These are phyloP conservation scores for Fusarium fujikuroi DNA, from an alignment of 2,329 filamentous ascomycete genomes.

Conservation along the genomic window DNA sequence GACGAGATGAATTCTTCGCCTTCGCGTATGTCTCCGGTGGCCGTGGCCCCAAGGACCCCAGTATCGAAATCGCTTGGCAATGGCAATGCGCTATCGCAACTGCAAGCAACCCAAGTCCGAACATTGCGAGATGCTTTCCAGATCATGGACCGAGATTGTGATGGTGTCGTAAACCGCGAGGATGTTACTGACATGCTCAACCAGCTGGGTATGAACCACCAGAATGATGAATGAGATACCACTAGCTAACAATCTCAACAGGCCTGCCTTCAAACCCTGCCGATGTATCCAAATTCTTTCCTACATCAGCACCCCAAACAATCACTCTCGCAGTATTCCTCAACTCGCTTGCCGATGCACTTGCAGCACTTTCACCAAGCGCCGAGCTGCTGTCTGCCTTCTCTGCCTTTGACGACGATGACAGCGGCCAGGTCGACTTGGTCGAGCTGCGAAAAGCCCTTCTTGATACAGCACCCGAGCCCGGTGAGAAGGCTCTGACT, in stretches of 20 bases:
- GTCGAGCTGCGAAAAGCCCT: conserved; percentile 84
- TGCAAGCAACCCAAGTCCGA: conserved; percentile 85
- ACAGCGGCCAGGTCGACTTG: conserved; percentile 91
- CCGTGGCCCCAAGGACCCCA: conserved; percentile 43
- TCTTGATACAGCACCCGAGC: conserved; percentile 82
- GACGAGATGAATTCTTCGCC: conserved; percentile 38
- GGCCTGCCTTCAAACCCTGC: conserved; percentile 78
- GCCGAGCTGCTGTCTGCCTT: conserved; percentile 89
- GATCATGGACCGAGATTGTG: conserved; percentile 89
- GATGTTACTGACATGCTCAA: conserved; percentile 89
- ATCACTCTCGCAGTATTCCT: conserved; percentile 89
- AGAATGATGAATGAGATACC: neutral
- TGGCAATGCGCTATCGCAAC: conserved; percentile 71
- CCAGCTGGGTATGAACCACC: conserved; percentile 72
- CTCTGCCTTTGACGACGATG: conserved; percentile 94
- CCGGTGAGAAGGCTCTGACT: conserved; percentile 72
- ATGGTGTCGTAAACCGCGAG: conserved; percentile 82
- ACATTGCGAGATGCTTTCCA: conserved; percentile 93
- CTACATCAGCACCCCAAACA: conserved; percentile 74
- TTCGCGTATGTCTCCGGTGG: conserved; percentile 49
- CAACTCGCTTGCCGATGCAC: conserved; percentile 78
- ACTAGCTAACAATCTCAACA: conserved; percentile 47
- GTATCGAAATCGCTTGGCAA: conserved; percentile 53
- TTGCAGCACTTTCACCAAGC: conserved; percentile 79
- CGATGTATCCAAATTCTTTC: conserved; percentile 85